phyloP scores from a whole-genome alignment of 495 filamentous ascomycete genomes.

The Penicillium paradoxum region DNA sequence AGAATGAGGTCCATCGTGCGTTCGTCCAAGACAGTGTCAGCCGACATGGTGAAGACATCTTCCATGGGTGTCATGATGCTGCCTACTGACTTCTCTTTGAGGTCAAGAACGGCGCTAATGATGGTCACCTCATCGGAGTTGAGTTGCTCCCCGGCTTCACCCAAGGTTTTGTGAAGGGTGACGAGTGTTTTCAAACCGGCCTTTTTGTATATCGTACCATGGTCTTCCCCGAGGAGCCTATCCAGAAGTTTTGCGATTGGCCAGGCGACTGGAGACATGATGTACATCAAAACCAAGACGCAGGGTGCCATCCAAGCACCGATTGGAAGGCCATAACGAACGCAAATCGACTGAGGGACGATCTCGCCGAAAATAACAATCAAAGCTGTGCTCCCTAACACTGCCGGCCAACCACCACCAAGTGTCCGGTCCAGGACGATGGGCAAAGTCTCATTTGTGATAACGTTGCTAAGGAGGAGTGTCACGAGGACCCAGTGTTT shows the following conservation, averaged over 20 bases:
- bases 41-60: conserved; percentile 91
- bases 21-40: conserved; percentile 87
- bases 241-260: conserved; percentile 89
- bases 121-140: conserved; percentile 98
- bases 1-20: conserved; percentile 88
- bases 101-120: conserved; percentile 90
- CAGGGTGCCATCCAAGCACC: conserved; percentile 90
- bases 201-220: conserved; percentile 94
- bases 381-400: conserved; percentile 83
- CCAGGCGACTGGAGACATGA: conserved; percentile 81
- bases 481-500: conserved; percentile 99
- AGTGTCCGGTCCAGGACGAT: conserved; percentile 92
- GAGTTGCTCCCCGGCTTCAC: conserved; percentile 78
- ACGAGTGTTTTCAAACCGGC: conserved; percentile 87
- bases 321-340: conserved; percentile 94
- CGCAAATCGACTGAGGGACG: conserved; percentile 91
- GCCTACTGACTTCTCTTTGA: conserved; percentile 93
- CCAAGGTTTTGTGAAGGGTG: conserved; percentile 85
- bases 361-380: conserved; percentile 99
- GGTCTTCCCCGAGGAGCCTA: conserved; percentile 80
- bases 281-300: conserved; percentile 85
- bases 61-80: conserved; percentile 98
- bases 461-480: conserved; percentile 89
- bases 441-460: conserved; percentile 95
- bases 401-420: conserved; percentile 91